Evolutionary conservation across 768 basidiomycete species (phyloP).

Genomic region (Boletus sensibilis): DNA sequence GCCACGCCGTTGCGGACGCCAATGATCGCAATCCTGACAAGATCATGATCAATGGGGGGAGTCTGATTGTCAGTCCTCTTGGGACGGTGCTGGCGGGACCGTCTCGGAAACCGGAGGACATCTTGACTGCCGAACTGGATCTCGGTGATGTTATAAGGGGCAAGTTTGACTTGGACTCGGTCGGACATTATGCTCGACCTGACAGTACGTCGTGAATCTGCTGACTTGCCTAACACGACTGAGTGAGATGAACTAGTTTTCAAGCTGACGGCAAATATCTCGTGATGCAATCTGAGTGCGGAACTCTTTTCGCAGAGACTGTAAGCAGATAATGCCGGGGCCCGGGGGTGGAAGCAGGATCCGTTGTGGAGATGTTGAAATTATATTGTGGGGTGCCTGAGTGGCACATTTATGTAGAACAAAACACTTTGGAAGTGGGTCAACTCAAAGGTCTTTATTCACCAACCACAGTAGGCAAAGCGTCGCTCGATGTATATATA

Average conservation of each 20-base stretch:
- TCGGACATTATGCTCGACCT: constrained; percentile 60
- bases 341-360: neutral
- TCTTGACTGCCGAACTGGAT: constrained; percentile 57
- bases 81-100: constrained; percentile 63
- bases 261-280: constrained; percentile 18
- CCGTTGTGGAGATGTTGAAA: neutral
- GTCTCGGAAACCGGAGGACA: constrained; percentile 48
- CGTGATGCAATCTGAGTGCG: neutral
- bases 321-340: neutral
- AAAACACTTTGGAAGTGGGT: constrained; percentile 8
- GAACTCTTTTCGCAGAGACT: neutral
- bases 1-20: constrained; percentile 43
- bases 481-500: constrained; percentile 26
- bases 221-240: constrained; percentile 2
- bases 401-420: constrained; percentile 8
- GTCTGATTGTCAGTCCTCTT: constrained; percentile 57
- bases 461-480: constrained; percentile 11
- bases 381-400: neutral
- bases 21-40: constrained; percentile 42
- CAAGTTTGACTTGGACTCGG: constrained; percentile 62
- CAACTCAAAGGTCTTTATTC: constrained; percentile 19
- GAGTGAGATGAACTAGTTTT: constrained; percentile 25
- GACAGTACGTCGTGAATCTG: constrained; percentile 42
- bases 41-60: constrained; percentile 61
- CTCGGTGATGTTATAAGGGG: constrained; percentile 54